Evolutionary conservation across 1,139 yeast genomes (phyloP), one percentile per base, ranked within the genome.

Genomic region (Saccharomyces hybrid): DNA sequence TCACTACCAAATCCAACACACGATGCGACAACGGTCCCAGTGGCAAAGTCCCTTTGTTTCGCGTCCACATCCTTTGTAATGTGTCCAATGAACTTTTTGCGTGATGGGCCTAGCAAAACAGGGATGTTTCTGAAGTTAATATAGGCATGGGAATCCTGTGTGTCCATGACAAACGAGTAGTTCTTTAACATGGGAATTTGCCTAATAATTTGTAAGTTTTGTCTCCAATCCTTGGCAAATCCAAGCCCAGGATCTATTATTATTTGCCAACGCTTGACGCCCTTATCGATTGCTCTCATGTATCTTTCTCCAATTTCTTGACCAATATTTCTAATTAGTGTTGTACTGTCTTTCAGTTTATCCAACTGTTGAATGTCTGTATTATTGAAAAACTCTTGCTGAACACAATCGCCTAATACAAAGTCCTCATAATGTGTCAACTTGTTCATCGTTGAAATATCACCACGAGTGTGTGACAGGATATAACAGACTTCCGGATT

Each of bases 161-260:
- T 16, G 44, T 56, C 55, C 24, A 46, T 57, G 16, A 69, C 62
- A 14, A 72, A 63, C 0, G 82, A 72, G 62, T 82, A 84, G 42
- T 74, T 70, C 65, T 83, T 83, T 64, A 86, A 69, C n/a, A 71
- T 60, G 4, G 83, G 77, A 2, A 86, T 77, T 55, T 83, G 75
- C 56, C 82, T 79, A 29, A 93, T 75, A 1, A 90, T 63, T 11
- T 78, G 77, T 48, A 91, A 63, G 68, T 91, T 93, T 64, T 91
- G 96, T 8, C 70, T 62, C 48, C 78, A 64, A 54, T 77, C 78
- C 68, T 93, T 93, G 21, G 98, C 97, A 72, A 93, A 93, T 1
- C 99, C 99, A 53, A 93, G 73, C 1, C 99, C 99, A 0, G 99
- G 99, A 69, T 93, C 99, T 11, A 90, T 67, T 16, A 95, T 83